Evolutionary conservation across 495 filamentous ascomycete species (phyloP).

Genomic region (Aspergillus nanangensis): DNA sequence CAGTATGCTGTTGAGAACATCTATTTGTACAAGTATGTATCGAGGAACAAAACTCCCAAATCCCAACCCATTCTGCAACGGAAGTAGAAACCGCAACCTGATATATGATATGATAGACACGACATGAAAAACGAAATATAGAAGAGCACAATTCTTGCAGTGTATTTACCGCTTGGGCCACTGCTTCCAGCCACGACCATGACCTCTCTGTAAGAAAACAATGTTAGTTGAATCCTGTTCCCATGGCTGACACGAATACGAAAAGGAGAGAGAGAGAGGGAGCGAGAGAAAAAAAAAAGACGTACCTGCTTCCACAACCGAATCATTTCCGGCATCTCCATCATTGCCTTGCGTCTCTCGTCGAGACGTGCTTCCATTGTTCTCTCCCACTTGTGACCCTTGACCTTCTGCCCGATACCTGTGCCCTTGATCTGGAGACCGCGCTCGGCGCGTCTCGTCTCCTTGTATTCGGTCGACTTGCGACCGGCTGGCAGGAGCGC

Average conservation of each 20-base stretch:
- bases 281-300: constrained; percentile 9
- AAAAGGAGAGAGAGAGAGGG: neutral
- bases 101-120: no score
- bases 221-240: constrained; percentile 15
- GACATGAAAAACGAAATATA: no score
- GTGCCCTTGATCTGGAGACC: constrained; percentile 84
- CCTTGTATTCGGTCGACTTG: constrained; percentile 70
- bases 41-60: no score
- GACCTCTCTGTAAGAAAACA: constrained; percentile 58
- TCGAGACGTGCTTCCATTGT: constrained; percentile 79
- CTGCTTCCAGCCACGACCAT: constrained; percentile 85
- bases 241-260: neutral
- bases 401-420: constrained; percentile 85
- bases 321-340: constrained; percentile 87
- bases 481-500: constrained; percentile 70
- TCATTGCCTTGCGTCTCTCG: constrained; percentile 84
- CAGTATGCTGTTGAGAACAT: constrained; percentile 1
- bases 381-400: constrained; percentile 91
- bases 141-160: no score
- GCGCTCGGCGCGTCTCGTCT: constrained; percentile 60
- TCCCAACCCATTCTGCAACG: neutral
- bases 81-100: neutral
- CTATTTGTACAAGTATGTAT: constrained; percentile 16
- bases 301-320: constrained; percentile 88
- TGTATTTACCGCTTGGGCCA: constrained; percentile 66